Evolutionary conservation across 441 rosid genomes (phyloP), one percentile per base, ranked within the genome.

Genomic region (Croton setiger): DNA sequence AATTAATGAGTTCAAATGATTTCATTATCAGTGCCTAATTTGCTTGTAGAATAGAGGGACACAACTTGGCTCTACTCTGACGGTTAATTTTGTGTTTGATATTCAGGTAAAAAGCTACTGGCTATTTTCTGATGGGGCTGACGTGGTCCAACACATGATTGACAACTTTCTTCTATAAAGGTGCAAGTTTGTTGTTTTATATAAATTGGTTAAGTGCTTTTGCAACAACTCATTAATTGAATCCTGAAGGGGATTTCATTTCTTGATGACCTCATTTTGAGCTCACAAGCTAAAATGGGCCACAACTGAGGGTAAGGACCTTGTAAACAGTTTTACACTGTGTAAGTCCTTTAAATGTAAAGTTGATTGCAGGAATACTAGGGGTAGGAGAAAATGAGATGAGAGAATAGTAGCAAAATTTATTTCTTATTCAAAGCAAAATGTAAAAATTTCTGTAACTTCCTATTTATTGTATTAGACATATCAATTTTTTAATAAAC

Each of bases 91-190:
- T 74, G 35, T 58, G 23, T 44, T 51, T 47, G 14, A 43, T 75
- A 20, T 73, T 47, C 92, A 93, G 94, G 98, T 88, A 64, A 85
- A 82, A 73, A 72, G 60, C 64, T 67, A 72, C 63, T 78, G 84
- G 64, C 45, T 89, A 39, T 84, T 85, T 74, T 85, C 92, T 14
- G 88, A 85, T 27, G 97, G 97, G 54, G 89, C 84, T 20, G 96
- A 88, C 68, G 96, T 91, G 73, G 64, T 93, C 74, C 87, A 83
- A 77, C 96, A 89, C 77, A 84, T 93, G 91, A 75, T 88, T 36
- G 93, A 93, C 83, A 82, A 80, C 74, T 87, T 91, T 77, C 70
- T 66, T 52, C 61, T 85, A 27, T 86, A 65, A 83, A 31, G 73
- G 4, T 55, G 55, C 68, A 66, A 31, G 15, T 6, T 47, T 36